Conservation (phyloP, 371 early-diverging fungal species). For the Mortierella sp. region DNA sequence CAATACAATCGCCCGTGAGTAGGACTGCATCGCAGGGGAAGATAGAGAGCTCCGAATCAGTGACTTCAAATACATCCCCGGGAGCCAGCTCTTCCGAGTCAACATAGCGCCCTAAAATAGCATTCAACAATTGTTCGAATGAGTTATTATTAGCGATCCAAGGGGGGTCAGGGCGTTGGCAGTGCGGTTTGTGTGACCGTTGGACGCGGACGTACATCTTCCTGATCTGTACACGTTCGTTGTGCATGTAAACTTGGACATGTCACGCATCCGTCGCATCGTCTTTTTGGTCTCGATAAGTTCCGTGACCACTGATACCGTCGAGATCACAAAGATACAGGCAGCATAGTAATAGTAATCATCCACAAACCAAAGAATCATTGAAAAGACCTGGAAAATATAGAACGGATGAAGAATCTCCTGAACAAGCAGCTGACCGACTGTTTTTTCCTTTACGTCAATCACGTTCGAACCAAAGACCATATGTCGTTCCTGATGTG, state of each 20-base stretch:
- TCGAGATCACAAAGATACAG: conserved; percentile 88
- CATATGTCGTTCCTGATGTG: conserved; percentile 65
- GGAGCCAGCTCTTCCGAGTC: conserved; percentile 89
- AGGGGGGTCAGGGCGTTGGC: neutral
- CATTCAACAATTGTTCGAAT: neutral
- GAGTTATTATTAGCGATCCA: neutral
- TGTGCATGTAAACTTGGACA: conserved; percentile 86
- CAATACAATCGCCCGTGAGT: conserved; percentile 95
- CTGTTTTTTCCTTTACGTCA: conserved; percentile 84
- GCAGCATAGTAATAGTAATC: conserved; percentile 96
- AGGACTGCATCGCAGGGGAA: conserved; percentile 97
- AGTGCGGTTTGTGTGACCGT: too few species aligned
- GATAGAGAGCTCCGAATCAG: conserved; percentile 63
- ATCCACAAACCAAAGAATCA: conserved; percentile 92
- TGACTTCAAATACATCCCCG: conserved; percentile 91
- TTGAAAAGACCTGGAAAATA: conserved; percentile 92
- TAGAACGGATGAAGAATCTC: conserved; percentile 96
- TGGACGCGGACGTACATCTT: conserved; percentile 51
- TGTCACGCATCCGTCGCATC: conserved; percentile 81
- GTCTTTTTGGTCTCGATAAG: conserved; percentile 87
- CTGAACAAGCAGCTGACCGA: conserved; percentile 78
- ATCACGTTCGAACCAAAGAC: conserved; percentile 92
- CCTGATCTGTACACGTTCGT: conserved; percentile 80
- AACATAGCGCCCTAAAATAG: conserved; percentile 56
- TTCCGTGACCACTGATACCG: conserved; percentile 71